Evolutionary conservation across 2,329 filamentous ascomycete genomes (phyloP).

Genomic region (Pseudogymnoascus destructans): DNA sequence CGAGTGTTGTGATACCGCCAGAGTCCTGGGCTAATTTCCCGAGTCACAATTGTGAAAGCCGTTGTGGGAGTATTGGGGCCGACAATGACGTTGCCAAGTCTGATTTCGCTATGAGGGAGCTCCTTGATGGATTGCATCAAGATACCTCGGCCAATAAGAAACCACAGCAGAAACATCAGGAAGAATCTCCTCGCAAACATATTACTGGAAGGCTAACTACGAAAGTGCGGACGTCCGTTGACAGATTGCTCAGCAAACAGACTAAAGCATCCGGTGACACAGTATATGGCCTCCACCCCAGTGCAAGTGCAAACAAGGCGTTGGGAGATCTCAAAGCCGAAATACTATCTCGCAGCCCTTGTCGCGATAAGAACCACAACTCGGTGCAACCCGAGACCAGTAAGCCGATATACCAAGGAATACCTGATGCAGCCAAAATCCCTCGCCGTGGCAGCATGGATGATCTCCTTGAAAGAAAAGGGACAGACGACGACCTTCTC

Average conservation of each 20-base stretch:
- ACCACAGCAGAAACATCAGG: not conserved
- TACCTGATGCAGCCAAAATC: not conserved
- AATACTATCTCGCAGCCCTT: slow-evolving; percentile 13
- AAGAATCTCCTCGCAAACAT: not conserved
- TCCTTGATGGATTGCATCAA: not conserved
- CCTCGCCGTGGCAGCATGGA: not conserved
- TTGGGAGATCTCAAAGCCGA: slow-evolving; percentile 24
- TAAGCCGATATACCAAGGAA: not conserved
- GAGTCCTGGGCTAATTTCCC: slow-evolving; percentile 21
- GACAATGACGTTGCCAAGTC: slow-evolving; percentile 15
- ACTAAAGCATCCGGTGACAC: not conserved
- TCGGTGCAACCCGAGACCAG: too few species aligned
- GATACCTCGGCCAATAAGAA: not conserved
- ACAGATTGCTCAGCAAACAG: slow-evolving; percentile 9
- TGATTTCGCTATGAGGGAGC: slow-evolving; percentile 18
- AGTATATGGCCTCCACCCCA: slow-evolving; percentile 18
- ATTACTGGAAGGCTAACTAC: not conserved
- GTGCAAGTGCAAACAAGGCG: slow-evolving; percentile 16
- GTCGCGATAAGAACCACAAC: not conserved
- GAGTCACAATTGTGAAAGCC: slow-evolving; percentile 20
- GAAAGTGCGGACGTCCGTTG: not conserved
- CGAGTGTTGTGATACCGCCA: slow-evolving; percentile 16
- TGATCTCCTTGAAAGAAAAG: not conserved
- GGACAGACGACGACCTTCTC: not conserved
- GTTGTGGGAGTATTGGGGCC: slow-evolving; percentile 15